Evolutionary conservation across 495 filamentous ascomycete species (phyloP).

Genomic region (Penicillium bovifimosum): DNA sequence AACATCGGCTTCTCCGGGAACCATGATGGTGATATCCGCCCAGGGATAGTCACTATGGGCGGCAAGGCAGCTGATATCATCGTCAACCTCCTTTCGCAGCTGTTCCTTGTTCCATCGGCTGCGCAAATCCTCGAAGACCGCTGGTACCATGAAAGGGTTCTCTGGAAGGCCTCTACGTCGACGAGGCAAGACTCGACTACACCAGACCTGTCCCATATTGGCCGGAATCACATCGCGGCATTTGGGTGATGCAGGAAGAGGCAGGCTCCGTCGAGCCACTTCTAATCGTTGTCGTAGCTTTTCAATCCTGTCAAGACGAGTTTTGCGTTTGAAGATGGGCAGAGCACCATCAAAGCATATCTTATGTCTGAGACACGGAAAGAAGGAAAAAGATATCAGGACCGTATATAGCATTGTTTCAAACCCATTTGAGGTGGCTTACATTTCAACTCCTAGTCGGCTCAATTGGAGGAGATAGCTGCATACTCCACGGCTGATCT

Average conservation of each 20-base stretch:
- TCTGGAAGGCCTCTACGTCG: conserved; percentile 40
- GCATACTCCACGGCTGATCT: conserved; percentile 53
- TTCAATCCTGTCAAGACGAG: conserved; percentile 49
- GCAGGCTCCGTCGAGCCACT: conserved; percentile 20
- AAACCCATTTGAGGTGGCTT: conserved; percentile 16
- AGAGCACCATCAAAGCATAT: conserved; percentile 80
- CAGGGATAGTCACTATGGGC: conserved; percentile 34
- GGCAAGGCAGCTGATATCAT: conserved; percentile 1
- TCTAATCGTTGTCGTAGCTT: conserved; percentile 37
- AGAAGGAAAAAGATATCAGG: background rate
- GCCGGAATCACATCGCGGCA: conserved; percentile 8
- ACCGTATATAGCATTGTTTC: background rate
- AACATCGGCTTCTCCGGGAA: conserved; percentile 66
- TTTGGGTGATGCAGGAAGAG: background rate
- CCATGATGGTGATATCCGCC: conserved; percentile 46
- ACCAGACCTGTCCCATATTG: conserved; percentile 22
- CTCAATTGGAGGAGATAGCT: conserved; percentile 55
- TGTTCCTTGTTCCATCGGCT: conserved; percentile 27
- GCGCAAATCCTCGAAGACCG: conserved; percentile 58
- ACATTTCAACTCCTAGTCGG: conserved; percentile 53
- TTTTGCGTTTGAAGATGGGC: conserved; percentile 51
- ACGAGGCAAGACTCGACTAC: conserved; percentile 17
- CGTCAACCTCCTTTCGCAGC: conserved; percentile 14
- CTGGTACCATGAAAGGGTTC: conserved; percentile 61
- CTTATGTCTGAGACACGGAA: conserved; percentile 25